Base-by-base conservation (phyloP, 2,329 filamentous ascomycete genomes). In the Diplocarpon rosae region DNA sequence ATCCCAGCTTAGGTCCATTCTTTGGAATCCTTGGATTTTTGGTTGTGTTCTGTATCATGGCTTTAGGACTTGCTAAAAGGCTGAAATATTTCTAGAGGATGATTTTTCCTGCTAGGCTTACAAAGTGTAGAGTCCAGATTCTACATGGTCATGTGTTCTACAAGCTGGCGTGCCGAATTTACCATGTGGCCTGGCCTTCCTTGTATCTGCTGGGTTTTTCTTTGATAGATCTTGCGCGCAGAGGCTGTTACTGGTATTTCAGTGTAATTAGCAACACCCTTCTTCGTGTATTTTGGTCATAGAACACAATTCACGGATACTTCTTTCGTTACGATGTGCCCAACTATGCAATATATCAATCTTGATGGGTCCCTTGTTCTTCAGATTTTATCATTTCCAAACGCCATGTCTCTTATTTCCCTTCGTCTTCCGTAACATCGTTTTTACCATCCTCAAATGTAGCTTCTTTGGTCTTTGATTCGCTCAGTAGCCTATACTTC, bases 401-500 rank as follows among this genome's bases (percentile, higher is more conserved):
- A 24, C 20, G 20, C 20, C 20, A 24, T 24, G 20, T 24, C 20
- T 4, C 3, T 17, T 28, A 27, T 13, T 38, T 29, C 14, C 10
- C 42, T n/a, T 27, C 15, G 14, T 34, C 36, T 24, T 20, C 41
- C 1, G 29, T 13, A 15, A 13, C 15, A 14, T 16, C 32, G n/a
- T 31, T 15, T 7, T 20, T 30, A 10, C 30, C 31, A 7, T 37
- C 33, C 6, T 16, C 9, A 1, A n/a, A 17, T 16, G 8, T 13
- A 10, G 29, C 6, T 20, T n/a, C 15, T 14, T 16, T 41, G 1
- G 29, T 55, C 5, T 52, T 57, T n/a, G 51, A 58, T 34, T 61
- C 59, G 30, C 59, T 56, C 40, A 85, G 63, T 58, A 72, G 72
- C 49, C 72, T 71, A 59, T 90, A 90, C 64, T 95, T 95, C 56